Conservation (phyloP, 208 protist genomes). For the Naegleria fowleri region DNA sequence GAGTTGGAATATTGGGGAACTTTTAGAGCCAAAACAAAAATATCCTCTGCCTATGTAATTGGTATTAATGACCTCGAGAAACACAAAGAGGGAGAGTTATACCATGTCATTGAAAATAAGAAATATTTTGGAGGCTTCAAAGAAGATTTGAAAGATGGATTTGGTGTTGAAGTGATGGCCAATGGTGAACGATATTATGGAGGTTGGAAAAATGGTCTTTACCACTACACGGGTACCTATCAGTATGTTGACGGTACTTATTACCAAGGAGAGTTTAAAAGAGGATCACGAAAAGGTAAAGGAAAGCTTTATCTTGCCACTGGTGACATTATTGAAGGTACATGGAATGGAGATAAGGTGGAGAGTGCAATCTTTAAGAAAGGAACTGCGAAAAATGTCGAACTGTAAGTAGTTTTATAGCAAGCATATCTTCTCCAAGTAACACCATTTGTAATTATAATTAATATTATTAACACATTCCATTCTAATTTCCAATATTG, state of each 20-base stretch:
- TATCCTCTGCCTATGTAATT: neutral
- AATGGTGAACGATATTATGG: constrained; percentile 18
- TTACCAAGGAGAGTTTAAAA: neutral
- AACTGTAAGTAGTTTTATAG: neutral
- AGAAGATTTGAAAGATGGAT: neutral
- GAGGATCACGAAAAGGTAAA: neutral
- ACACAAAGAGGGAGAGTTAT: constrained; percentile 14
- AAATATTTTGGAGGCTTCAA: constrained; percentile 12
- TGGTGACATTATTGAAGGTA: constrained; percentile 1
- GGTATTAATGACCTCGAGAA: neutral
- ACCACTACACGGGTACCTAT: neutral
- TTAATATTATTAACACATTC: too few relatives aligned
- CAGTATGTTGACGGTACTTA: neutral
- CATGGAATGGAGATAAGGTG: neutral
- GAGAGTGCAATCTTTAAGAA: neutral
- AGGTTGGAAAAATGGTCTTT: neutral
- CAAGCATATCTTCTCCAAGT: too few relatives aligned
- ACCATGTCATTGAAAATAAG: neutral
- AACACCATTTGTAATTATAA: too few relatives aligned
- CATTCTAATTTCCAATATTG: too few relatives aligned
- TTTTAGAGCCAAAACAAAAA: neutral
- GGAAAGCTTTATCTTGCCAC: neutral
- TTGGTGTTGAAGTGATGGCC: neutral
- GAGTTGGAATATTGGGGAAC: neutral
- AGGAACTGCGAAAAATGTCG: neutral